Base-by-base conservation (phyloP, 192 early-diverging fungal species). In the Backusella liffmaniae region DNA sequence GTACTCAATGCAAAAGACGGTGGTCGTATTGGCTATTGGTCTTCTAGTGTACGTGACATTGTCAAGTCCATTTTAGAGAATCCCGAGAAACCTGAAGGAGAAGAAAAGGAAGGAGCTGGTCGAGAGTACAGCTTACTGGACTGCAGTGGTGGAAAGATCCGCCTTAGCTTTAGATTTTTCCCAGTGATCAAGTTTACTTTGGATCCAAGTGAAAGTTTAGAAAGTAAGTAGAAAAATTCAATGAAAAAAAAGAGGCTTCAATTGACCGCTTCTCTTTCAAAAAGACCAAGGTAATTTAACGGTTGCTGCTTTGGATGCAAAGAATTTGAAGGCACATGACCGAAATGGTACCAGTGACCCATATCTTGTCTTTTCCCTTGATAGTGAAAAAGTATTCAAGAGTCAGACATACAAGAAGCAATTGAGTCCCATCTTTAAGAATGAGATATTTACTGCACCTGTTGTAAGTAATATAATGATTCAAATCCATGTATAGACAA, bases 321-420 rank as follows among this genome's bases (percentile, higher is more conserved):
- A 77, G 16, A 83, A 90, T 46, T 74, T 95, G 76, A 87, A 87
- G 12, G 92, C 88, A 29, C 91, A 86, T 5, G 94, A 95, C 80
- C 86, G 88, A 36, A 85, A 86, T 9, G 94, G 94, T 12, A 85
- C 87, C 0, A 91, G 89, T 59, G 93, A 95, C 69, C 94, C 94
- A 12, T 95, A 89, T 67, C 80, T 92, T 10, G 86, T 91, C 41
- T 89, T 93, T 72, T 74, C 76, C 66, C 35, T 92, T 5, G 90
- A 93, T 70, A 91, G 84, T 35, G 85, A 88, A 70, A 89, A 91
- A 69, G 87, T 92, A 66, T 82, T 87, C 84, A 91, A 92, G 72
- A 91, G 91, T 34, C 84, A 91, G 66, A 84, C 83, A 15, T 32
- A 90, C 59, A 94, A 94, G 79, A 93, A 95, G 86, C 91, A 85